Evolutionary conservation across 768 basidiomycete genomes (phyloP).

Genomic region (Trametes cinnabarina): DNA sequence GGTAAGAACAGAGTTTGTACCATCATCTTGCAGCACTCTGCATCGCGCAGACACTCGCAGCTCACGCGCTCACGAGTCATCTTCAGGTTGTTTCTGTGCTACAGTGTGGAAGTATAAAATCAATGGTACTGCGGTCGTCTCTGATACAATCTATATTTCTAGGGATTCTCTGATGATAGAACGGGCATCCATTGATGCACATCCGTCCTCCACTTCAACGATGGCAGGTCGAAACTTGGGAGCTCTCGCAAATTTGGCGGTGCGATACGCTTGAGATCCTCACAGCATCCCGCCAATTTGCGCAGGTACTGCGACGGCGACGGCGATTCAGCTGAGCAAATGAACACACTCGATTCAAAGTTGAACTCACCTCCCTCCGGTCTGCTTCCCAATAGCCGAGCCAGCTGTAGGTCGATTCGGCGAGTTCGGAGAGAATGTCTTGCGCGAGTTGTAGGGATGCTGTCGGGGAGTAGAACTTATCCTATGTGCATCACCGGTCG

Average conservation of each 20-base stretch:
- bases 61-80: too few relatives aligned
- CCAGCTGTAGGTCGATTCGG: neutral
- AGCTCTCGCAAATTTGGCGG: constrained; percentile 18
- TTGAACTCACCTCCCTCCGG: constrained; percentile 15
- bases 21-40: too few relatives aligned
- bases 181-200: constrained; percentile 31
- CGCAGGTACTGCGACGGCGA: constrained; percentile 37
- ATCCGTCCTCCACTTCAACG: constrained; percentile 24
- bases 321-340: neutral
- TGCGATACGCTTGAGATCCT: constrained; percentile 9
- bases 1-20: too few relatives aligned
- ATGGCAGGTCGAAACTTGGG: constrained; percentile 13
- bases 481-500: constrained; percentile 34
- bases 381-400: constrained; percentile 13
- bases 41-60: too few relatives aligned
- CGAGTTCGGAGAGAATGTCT: constrained; percentile 32
- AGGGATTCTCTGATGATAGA: too few relatives aligned
- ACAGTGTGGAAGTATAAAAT: too few relatives aligned
- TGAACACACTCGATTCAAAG: too few relatives aligned
- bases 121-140: too few relatives aligned
- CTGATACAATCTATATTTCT: too few relatives aligned
- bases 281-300: constrained; percentile 20
- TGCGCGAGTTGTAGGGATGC: constrained; percentile 45
- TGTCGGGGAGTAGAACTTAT: constrained; percentile 39
- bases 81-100: too few relatives aligned